Percentiles rank a stretch among this genome's conserved stretches.
Conservation (phyloP, 768 basidiomycete species). For the Suillus alpinus region DNA sequence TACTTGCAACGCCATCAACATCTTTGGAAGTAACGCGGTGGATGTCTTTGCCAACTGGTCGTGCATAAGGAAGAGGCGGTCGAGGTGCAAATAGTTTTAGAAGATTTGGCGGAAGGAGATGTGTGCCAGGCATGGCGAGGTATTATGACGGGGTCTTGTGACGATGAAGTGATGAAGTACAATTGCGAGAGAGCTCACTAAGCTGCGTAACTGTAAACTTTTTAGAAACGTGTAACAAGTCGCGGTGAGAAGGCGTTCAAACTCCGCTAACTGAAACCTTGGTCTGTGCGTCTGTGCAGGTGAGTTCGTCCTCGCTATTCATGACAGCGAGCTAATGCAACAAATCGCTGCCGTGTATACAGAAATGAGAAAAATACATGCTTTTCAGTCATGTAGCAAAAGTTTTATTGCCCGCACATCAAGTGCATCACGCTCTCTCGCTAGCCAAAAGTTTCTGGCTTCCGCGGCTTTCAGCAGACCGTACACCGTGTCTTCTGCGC, state of each 20-base stretch:
- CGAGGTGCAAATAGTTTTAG: constrained; percentile 96
- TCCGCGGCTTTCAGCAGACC: constrained; percentile 1
- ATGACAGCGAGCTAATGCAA: neutral
- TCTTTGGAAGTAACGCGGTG: constrained; percentile 67
- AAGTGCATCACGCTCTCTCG: constrained; percentile 8
- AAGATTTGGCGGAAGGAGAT: constrained; percentile 91
- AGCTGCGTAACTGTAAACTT: neutral
- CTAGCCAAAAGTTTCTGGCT: constrained; percentile 3
- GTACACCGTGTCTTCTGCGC: constrained; percentile 27
- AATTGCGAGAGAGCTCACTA: neutral
- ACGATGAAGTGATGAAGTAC: neutral
- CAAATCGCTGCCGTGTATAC: neutral
- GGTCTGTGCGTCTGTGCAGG: constrained; percentile 12
- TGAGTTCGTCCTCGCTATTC: constrained; percentile 7
- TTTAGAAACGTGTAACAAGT: neutral
- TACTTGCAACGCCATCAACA: constrained; percentile 71
- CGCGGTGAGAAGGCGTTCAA: constrained; percentile 19
- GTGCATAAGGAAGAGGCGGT: constrained; percentile 81
- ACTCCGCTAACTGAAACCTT: constrained; percentile 23
- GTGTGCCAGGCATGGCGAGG: constrained; percentile 59
- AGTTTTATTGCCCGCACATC: constrained; percentile 11
- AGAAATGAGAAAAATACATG: constrained; percentile 17
- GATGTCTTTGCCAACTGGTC: constrained; percentile 83
- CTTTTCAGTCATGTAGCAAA: constrained; percentile 13
- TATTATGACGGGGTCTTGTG: neutral